These are phyloP conservation scores for Termitomyces sp. DNA, from an alignment of 768 basidiomycete genomes.

Conservation along the genomic window DNA sequence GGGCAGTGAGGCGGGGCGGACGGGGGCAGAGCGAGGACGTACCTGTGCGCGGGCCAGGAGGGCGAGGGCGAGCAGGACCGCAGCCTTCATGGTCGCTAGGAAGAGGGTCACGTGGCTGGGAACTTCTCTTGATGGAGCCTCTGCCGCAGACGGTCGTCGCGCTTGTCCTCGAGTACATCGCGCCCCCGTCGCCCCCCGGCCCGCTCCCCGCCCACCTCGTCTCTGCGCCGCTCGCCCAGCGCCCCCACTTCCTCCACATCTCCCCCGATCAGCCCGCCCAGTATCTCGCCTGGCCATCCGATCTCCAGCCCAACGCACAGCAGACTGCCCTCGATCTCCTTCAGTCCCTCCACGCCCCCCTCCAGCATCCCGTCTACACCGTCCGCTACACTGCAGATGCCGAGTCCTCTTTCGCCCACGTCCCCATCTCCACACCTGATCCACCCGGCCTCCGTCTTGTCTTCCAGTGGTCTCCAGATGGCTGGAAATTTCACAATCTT, in stretches of 20 bases:
- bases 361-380: constrained; percentile 35
- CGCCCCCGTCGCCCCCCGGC: constrained; percentile 41
- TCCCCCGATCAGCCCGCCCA: constrained; percentile 39
- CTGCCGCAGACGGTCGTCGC: constrained; percentile 28
- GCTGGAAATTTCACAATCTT: constrained; percentile 71
- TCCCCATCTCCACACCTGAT: constrained; percentile 32
- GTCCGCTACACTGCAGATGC: constrained; percentile 37
- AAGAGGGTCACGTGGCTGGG: constrained; percentile 8
- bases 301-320: constrained; percentile 21
- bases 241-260: constrained; percentile 61
- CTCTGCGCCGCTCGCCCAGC: constrained; percentile 51
- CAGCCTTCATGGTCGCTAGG: constrained; percentile 12
- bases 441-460: constrained; percentile 46
- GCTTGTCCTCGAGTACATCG: constrained; percentile 52
- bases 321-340: constrained; percentile 34
- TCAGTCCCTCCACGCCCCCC: constrained; percentile 25
- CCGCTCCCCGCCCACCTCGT: constrained; percentile 57
- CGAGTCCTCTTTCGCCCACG: constrained; percentile 54
- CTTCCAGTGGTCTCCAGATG: constrained; percentile 57
- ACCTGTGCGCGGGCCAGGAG: constrained; percentile 41
- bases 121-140: not conserved
- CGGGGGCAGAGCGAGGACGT: not conserved
- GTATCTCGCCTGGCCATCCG: constrained; percentile 68
- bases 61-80: constrained; percentile 31
- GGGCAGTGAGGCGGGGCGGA: not conserved